Evolutionary conservation across 106 monocot species (phyloP).

Genomic region (Dioscorea alata): DNA sequence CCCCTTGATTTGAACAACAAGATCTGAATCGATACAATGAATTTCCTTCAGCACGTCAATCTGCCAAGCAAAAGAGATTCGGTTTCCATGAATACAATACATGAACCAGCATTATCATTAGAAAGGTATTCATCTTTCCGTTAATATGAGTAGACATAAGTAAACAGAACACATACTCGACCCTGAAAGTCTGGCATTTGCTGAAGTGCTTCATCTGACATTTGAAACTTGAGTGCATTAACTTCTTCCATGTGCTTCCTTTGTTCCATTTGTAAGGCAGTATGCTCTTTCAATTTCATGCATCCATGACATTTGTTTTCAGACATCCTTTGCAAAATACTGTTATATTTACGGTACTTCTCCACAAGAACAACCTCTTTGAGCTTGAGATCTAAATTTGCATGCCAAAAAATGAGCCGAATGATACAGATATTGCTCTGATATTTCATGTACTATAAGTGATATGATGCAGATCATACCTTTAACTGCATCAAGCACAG

Average conservation of each 20-base stretch:
- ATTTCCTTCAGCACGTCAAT: constrained; percentile 93
- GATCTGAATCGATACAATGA: constrained; percentile 75
- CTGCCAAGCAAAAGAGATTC: constrained; percentile 25
- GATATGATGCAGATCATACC: constrained; percentile 32
- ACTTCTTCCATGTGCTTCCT: constrained; percentile 73
- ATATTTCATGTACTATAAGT: background rate
- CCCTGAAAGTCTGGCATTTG: constrained; percentile 98
- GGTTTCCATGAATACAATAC: no score
- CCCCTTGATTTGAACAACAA: constrained; percentile 93
- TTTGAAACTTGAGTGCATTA: constrained; percentile 67
- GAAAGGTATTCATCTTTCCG: background rate
- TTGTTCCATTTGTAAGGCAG: constrained; percentile 57
- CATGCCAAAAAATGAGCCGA: background rate
- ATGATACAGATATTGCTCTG: background rate
- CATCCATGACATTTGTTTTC: constrained; percentile 96
- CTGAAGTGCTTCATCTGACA: constrained; percentile 96
- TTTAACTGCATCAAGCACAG: constrained; percentile 78
- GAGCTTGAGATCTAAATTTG: constrained; percentile 74
- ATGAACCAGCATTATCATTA: no score
- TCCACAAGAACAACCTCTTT: constrained; percentile 60
- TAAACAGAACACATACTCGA: constrained; percentile 46
- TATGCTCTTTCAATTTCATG: constrained; percentile 76
- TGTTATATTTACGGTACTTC: constrained; percentile 50
- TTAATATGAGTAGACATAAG: constrained; percentile 3
- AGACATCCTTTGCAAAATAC: constrained; percentile 63